Conservation (phyloP, 768 basidiomycete genomes). For the Leucosporidium creatinivorum region DNA sequence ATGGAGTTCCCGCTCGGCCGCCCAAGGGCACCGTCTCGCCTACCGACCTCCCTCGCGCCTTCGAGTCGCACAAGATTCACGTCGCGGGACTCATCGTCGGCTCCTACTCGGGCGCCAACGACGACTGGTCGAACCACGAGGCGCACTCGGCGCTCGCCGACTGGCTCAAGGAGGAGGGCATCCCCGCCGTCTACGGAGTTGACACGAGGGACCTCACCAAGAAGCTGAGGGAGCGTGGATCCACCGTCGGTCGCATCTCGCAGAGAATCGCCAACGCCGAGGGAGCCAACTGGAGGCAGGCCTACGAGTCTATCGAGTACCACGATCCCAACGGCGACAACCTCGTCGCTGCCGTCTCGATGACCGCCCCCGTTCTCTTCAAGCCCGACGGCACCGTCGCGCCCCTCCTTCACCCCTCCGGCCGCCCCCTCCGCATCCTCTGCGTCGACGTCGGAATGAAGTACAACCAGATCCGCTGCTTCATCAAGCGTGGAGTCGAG, state of each 20-base stretch:
- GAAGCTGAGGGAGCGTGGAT: slow-evolving; percentile 88
- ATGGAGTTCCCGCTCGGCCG: slow-evolving; percentile 81
- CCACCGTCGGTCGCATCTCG: slow-evolving; percentile 78
- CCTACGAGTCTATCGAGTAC: slow-evolving; percentile 75
- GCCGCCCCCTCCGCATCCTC: slow-evolving; percentile 71
- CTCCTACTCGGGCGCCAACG: slow-evolving; percentile 62
- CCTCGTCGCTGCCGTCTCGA: slow-evolving; percentile 83
- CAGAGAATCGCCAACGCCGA: slow-evolving; percentile 53
- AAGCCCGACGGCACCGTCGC: slow-evolving; percentile 48
- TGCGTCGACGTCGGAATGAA: slow-evolving; percentile 99
- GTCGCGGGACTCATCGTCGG: slow-evolving; percentile 84
- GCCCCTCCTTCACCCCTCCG: slow-evolving; percentile 47
- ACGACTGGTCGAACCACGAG: slow-evolving; percentile 89
- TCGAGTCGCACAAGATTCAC: slow-evolving; percentile 94
- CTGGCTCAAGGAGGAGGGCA: slow-evolving; percentile 90
- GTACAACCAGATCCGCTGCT: slow-evolving; percentile 97
- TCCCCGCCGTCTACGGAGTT: slow-evolving; percentile 91
- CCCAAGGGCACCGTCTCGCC: slow-evolving; percentile 46
- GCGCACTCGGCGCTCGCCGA: slow-evolving; percentile 75
- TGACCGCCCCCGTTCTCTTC: slow-evolving; percentile 60
- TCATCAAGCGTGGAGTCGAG: slow-evolving; percentile 82
- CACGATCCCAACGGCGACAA: slow-evolving; percentile 80
- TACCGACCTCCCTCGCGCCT: slow-evolving; percentile 50
- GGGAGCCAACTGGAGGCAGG: slow-evolving; percentile 61
- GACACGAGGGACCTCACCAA: slow-evolving; percentile 97